Conservation (phyloP, 2,329 filamentous ascomycete genomes). For the Penicillium sp. region DNA sequence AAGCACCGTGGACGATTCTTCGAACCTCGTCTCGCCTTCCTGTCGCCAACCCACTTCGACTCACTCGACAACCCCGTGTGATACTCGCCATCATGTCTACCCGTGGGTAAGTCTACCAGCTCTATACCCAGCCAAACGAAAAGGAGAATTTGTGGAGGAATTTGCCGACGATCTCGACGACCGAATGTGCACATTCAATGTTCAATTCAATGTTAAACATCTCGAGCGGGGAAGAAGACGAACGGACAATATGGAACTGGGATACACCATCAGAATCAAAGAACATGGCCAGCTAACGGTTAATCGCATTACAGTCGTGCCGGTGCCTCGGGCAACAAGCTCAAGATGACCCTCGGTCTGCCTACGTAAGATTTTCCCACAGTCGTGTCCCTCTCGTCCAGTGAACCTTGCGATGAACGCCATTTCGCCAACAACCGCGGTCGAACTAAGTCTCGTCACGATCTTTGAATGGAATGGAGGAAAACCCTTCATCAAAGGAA, state of each 20-base stretch:
- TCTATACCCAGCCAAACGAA: not conserved
- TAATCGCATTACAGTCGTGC: conserved; percentile 57
- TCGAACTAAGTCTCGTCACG: not conserved
- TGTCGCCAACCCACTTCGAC: conserved; percentile 39
- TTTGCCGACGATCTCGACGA: conserved; percentile 12
- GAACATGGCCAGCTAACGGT: conserved; percentile 26
- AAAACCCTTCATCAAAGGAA: not conserved
- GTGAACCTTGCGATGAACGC: conserved; percentile 10
- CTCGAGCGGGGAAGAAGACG: conserved; percentile 11
- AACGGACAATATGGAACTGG: conserved; percentile 5
- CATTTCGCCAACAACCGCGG: not conserved
- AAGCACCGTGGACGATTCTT: conserved; percentile 35
- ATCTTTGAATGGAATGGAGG: not conserved
- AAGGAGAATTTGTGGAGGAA: conserved; percentile 5
- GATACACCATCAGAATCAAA: conserved; percentile 9
- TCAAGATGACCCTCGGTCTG: conserved; percentile 99
- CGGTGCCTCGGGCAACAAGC: conserved; percentile 99
- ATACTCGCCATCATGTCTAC: conserved; percentile 56
- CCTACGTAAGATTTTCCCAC: conserved; percentile 72
- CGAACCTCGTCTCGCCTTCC: conserved; percentile 34
- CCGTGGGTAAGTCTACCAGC: conserved; percentile 50
- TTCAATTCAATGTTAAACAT: conserved; percentile 12
- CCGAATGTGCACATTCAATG: conserved; percentile 14
- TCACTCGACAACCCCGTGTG: conserved; percentile 43
- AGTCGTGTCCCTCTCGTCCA: conserved; percentile 21